Evolutionary conservation across 2,329 filamentous ascomycete genomes (phyloP).

Genomic region (Thielaviopsis musarum): DNA sequence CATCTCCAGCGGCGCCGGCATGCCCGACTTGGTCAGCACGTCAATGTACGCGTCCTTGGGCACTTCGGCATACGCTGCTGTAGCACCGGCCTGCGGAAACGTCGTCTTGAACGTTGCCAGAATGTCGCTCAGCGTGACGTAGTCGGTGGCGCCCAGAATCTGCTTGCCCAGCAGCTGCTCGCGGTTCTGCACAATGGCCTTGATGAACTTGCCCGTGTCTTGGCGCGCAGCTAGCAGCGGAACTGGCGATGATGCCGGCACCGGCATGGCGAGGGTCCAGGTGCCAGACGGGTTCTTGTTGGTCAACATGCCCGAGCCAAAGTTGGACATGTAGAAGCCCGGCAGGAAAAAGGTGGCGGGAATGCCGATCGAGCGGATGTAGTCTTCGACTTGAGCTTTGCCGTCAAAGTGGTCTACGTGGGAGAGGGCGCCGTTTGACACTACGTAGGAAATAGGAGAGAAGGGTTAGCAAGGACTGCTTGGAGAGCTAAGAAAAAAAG

Average conservation of each 20-base stretch:
- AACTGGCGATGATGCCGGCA: slow-evolving; percentile 18
- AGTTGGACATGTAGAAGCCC: slow-evolving; percentile 39
- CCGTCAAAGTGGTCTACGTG: slow-evolving; percentile 35
- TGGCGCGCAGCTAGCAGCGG: slow-evolving; percentile 22
- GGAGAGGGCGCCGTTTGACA: slow-evolving; percentile 21
- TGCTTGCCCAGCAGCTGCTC: slow-evolving; percentile 18
- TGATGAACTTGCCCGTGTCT: slow-evolving; percentile 27
- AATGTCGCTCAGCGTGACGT: slow-evolving; percentile 20
- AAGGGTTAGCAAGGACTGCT: not conserved
- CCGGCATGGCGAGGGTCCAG: slow-evolving; percentile 18
- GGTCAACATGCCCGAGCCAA: slow-evolving; percentile 16
- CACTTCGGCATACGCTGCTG: slow-evolving; percentile 18
- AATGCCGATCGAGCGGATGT: slow-evolving; percentile 33
- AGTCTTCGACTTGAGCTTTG: slow-evolving; percentile 39
- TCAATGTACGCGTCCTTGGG: slow-evolving; percentile 21
- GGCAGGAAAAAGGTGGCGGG: slow-evolving; percentile 34
- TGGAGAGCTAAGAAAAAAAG: not conserved
- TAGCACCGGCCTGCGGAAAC: slow-evolving; percentile 22
- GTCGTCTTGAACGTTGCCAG: slow-evolving; percentile 17
- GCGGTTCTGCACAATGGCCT: slow-evolving; percentile 16
- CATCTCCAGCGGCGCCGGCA: slow-evolving; percentile 20
- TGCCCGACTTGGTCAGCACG: slow-evolving; percentile 16
- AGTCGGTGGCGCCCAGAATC: slow-evolving; percentile 22
- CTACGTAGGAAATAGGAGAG: not conserved
- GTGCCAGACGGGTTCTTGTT: slow-evolving; percentile 18